Percentiles rank a stretch among this genome's conserved stretches.
phyloP scores from a whole-genome alignment of 2,329 filamentous ascomycete genomes.

The Trichoderma breve region DNA sequence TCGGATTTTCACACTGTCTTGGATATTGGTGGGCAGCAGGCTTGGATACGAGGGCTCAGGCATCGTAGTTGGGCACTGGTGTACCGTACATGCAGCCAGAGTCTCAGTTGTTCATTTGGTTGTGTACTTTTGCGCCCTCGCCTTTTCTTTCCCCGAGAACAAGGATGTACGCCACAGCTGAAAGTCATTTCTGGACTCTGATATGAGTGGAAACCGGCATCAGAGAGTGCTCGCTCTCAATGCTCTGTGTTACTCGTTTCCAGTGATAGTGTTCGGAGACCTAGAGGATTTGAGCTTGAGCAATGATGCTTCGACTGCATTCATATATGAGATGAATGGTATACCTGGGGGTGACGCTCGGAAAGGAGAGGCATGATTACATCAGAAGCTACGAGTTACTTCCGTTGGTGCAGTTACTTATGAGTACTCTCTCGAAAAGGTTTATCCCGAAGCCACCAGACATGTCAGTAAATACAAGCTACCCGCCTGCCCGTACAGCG shows the following conservation, averaged over 20 bases:
- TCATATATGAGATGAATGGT: not conserved
- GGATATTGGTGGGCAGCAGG: not conserved
- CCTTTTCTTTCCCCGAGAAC: not conserved
- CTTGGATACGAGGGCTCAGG: not conserved
- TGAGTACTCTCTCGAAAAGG: not conserved
- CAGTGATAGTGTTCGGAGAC: not conserved
- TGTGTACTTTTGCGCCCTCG: not conserved
- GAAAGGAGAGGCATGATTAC: not conserved
- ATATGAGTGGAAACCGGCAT: not conserved
- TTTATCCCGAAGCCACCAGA: not conserved
- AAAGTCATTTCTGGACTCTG: not conserved
- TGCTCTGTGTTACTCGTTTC: not conserved
- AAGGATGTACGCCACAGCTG: constrained; percentile 13
- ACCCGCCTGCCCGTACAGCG: not conserved
- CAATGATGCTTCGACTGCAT: not conserved
- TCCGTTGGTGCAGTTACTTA: not conserved
- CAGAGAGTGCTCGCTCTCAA: not conserved
- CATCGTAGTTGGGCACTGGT: not conserved
- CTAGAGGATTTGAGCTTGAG: too few species aligned
- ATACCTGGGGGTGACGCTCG: not conserved
- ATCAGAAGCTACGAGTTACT: not conserved
- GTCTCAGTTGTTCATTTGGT: not conserved
- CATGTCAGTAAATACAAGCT: not conserved
- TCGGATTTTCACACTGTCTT: not conserved
- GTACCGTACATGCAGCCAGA: not conserved